A percentile compares a stretch with the other conserved stretches of the same genome.
Evolutionary conservation across 2,329 filamentous ascomycete genomes (phyloP).

Genomic region (Colletotrichum magnum): DNA sequence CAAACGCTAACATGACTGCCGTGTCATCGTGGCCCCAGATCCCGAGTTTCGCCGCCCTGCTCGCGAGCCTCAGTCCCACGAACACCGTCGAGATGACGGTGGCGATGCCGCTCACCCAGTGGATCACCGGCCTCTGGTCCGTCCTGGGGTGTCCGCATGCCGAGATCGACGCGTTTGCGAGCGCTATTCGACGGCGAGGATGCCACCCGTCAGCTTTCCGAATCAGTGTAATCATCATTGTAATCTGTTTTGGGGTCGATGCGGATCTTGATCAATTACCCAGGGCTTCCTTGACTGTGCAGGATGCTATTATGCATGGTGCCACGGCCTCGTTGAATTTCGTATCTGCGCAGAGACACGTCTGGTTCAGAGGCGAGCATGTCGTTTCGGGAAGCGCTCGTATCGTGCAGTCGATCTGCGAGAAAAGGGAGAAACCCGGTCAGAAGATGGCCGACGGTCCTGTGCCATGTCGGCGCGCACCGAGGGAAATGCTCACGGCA

Average conservation of each 20-base stretch:
- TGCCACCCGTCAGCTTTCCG: background rate
- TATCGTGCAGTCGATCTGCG: conserved; percentile 23
- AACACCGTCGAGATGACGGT: background rate
- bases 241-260: fast-evolving
- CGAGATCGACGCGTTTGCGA: conserved; percentile 7
- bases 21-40: conserved; percentile 25
- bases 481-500: background rate
- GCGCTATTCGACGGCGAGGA: background rate
- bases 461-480: background rate
- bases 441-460: too few relatives aligned
- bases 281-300: conserved; percentile 49
- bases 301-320: conserved; percentile 46
- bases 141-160: conserved; percentile 1
- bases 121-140: background rate
- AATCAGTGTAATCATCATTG: too few relatives aligned
- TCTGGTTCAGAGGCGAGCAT: conserved; percentile 45
- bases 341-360: conserved; percentile 51
- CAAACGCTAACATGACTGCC: background rate
- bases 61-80: conserved; percentile 10
- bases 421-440: too few relatives aligned
- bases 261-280: conserved; percentile 43
- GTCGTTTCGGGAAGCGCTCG: conserved; percentile 12
- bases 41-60: conserved; percentile 7
- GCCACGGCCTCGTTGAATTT: conserved; percentile 44
- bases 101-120: conserved; percentile 4